Conservation (phyloP, 2,329 filamentous ascomycete species). For the Botrytis galanthina region DNA sequence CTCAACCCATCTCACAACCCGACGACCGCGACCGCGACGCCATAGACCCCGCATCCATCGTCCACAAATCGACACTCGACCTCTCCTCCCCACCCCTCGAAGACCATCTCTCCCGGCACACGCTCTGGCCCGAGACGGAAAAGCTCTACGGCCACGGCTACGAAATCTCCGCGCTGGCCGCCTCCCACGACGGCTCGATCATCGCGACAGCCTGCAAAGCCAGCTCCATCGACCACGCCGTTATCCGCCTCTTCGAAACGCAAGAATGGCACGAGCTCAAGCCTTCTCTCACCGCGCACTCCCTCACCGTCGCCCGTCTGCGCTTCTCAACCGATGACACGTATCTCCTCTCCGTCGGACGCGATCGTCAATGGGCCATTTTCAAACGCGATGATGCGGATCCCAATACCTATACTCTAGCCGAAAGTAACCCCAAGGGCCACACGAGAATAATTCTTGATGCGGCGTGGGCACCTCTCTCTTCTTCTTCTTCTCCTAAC, state of each 20-base stretch:
- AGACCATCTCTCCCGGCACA: constrained; percentile 83
- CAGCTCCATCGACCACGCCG: constrained; percentile 88
- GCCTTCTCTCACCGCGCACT: constrained; percentile 79
- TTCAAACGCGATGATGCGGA: constrained; percentile 56
- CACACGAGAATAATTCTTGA: constrained; percentile 92
- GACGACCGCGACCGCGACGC: constrained; percentile 52
- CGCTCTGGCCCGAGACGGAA: constrained; percentile 92
- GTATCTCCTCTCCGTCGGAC: constrained; percentile 80
- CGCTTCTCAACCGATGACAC: constrained; percentile 74
- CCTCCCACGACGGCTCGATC: constrained; percentile 69
- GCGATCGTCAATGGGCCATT: constrained; percentile 88
- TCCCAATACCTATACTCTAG: constrained; percentile 51
- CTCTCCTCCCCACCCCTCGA: constrained; percentile 78
- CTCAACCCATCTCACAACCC: constrained; percentile 44
- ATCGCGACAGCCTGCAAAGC: constrained; percentile 93
- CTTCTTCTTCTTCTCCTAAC: constrained; percentile 23
- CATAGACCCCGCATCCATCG: constrained; percentile 53
- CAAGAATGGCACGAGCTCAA: constrained; percentile 81
- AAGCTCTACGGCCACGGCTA: constrained; percentile 98
- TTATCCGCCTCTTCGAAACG: constrained; percentile 88
- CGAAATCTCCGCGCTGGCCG: constrained; percentile 85
- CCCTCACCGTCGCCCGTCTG: constrained; percentile 79
- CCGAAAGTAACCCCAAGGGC: constrained; percentile 73
- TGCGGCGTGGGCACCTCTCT: constrained; percentile 69
- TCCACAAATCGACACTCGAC: constrained; percentile 61